Evolutionary conservation across 495 filamentous ascomycete genomes (phyloP).

Genomic region (Talaromyces thailandensis): DNA sequence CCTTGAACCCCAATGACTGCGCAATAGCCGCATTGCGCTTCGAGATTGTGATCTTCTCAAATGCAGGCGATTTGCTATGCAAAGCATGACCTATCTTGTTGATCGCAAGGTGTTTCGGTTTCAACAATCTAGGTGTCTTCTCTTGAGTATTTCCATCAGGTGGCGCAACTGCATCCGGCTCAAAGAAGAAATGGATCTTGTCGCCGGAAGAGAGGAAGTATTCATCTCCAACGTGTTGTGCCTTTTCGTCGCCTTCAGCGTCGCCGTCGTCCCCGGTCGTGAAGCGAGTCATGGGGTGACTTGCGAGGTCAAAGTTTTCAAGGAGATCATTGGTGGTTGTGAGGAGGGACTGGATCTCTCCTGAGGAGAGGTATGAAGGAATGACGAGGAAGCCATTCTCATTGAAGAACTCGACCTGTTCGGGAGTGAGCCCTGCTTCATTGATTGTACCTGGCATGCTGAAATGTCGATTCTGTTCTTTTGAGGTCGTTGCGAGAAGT

Average conservation of each 20-base stretch:
- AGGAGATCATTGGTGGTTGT: conserved; percentile 66
- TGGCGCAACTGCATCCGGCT: conserved; percentile 54
- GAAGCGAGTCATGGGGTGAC: conserved; percentile 90
- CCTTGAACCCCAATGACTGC: conserved; percentile 56
- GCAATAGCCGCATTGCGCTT: conserved; percentile 57
- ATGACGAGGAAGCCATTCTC: conserved; percentile 86
- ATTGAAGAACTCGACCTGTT: conserved; percentile 64
- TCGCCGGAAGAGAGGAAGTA: conserved; percentile 88
- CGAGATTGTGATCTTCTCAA: conserved; percentile 51
- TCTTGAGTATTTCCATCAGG: conserved; percentile 22
- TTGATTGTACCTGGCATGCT: background rate
- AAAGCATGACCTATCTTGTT: conserved; percentile 97
- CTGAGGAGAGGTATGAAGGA: conserved; percentile 59
- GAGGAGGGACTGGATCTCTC: conserved; percentile 60
- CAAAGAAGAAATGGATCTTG: conserved; percentile 96
- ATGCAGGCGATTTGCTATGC: conserved; percentile 65
- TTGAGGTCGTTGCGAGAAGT: background rate
- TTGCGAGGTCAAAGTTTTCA: conserved; percentile 59
- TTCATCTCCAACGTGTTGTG: conserved; percentile 76
- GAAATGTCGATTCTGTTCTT: background rate
- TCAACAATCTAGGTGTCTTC: conserved; percentile 35
- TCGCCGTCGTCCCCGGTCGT: conserved; percentile 60
- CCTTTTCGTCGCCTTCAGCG: conserved; percentile 38
- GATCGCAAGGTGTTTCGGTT: conserved; percentile 73
- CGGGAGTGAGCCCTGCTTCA: conserved; percentile 49